Conservation (phyloP, 2,329 filamentous ascomycete species). For the Microcera coccophila region DNA sequence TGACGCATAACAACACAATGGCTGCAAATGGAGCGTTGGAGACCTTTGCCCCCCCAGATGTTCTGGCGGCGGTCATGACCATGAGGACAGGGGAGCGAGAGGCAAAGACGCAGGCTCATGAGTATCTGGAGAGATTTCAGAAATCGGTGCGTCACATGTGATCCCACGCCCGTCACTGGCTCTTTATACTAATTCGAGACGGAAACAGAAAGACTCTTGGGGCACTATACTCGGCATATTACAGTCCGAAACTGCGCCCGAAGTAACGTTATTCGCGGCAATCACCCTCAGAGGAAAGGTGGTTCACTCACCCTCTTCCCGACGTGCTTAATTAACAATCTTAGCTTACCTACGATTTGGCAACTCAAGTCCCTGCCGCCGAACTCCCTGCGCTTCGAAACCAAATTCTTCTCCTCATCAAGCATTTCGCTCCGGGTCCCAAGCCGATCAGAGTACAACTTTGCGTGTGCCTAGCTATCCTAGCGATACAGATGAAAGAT, state of each 20-base stretch:
- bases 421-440: conserved; percentile 75
- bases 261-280: conserved; percentile 91
- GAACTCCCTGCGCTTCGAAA: conserved; percentile 75
- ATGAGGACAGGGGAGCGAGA: conserved; percentile 83
- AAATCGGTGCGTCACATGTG: conserved; percentile 68
- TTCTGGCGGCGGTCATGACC: conserved; percentile 82
- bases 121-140: conserved; percentile 91
- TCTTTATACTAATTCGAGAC: conserved; percentile 11
- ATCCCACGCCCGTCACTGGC: neutral
- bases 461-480: conserved; percentile 87
- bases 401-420: conserved; percentile 77
- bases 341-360: conserved; percentile 93
- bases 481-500: conserved; percentile 92
- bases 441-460: conserved; percentile 85
- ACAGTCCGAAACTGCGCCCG: conserved; percentile 73
- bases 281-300: conserved; percentile 99
- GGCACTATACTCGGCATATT: conserved; percentile 80
- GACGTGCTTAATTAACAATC: conserved; percentile 9
- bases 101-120: conserved; percentile 84
- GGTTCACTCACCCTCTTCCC: neutral
- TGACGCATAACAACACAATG: conserved; percentile 48
- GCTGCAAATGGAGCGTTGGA: conserved; percentile 62
- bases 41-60: conserved; percentile 68
- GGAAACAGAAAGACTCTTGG: conserved; percentile 80
- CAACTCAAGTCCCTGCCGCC: conserved; percentile 72